A percentile compares a stretch with the other conserved stretches of the same genome.
Evolutionary conservation across 768 basidiomycete species (phyloP).

Genomic region (Tricholoma sp.): DNA sequence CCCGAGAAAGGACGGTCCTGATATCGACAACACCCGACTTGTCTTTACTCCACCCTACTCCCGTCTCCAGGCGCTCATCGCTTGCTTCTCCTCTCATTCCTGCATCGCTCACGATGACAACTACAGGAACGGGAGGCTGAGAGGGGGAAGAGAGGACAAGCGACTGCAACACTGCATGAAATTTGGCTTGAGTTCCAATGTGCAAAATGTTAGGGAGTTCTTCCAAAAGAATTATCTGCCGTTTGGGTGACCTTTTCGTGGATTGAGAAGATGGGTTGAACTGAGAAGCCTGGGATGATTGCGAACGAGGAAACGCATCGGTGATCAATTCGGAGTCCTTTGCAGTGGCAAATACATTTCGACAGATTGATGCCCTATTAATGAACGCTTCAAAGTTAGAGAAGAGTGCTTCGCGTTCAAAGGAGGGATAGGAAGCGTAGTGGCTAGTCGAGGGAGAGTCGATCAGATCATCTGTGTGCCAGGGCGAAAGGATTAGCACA

Average conservation of each 20-base stretch:
- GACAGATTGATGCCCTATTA: slow-evolving; percentile 58
- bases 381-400: slow-evolving; percentile 77
- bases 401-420: slow-evolving; percentile 39
- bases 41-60: slow-evolving; percentile 43
- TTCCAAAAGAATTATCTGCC: slow-evolving; percentile 75
- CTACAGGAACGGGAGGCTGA: slow-evolving; percentile 52
- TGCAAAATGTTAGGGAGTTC: slow-evolving; percentile 91
- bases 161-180: slow-evolving; percentile 63
- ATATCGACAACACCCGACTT: slow-evolving; percentile 53
- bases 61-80: slow-evolving; percentile 38
- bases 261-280: background rate
- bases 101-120: slow-evolving; percentile 80
- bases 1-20: slow-evolving; percentile 64
- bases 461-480: background rate
- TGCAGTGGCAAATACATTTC: slow-evolving; percentile 39
- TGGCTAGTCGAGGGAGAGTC: slow-evolving; percentile 3
- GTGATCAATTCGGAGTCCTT: background rate
- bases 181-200: slow-evolving; percentile 56
- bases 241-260: slow-evolving; percentile 18
- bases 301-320: slow-evolving; percentile 6
- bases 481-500: background rate
- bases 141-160: slow-evolving; percentile 39
- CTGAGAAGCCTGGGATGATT: slow-evolving; percentile 8
- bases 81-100: slow-evolving; percentile 69
- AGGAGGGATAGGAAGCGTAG: background rate